phyloP scores from a whole-genome alignment of 495 filamentous ascomycete genomes.

The Staphylotrichum tortipilum region DNA sequence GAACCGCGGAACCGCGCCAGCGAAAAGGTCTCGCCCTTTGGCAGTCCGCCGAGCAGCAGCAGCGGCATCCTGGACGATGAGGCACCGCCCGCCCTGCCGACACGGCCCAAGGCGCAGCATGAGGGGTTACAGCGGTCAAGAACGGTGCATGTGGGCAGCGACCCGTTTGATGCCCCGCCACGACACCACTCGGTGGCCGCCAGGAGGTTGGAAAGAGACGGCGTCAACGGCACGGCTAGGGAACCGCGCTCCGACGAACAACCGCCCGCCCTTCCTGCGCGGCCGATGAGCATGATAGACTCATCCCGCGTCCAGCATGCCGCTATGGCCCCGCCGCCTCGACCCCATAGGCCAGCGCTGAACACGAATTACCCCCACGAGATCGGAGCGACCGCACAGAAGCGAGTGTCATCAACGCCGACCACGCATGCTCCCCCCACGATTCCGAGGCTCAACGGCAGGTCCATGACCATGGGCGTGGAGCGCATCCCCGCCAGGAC shows the following conservation, averaged over 20 bases:
- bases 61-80: conserved; percentile 49
- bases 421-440: conserved; percentile 33
- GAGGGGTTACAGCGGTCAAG: conserved; percentile 18
- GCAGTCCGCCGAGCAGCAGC: conserved; percentile 78
- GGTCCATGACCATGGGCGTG: conserved; percentile 42
- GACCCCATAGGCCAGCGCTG: conserved; percentile 35
- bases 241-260: conserved; percentile 34
- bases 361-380: conserved; percentile 26
- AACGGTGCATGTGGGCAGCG: conserved; percentile 27
- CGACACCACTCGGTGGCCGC: conserved; percentile 38
- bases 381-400: conserved; percentile 31
- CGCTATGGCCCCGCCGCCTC: conserved; percentile 35
- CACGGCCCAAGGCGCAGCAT: conserved; percentile 27
- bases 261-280: conserved; percentile 54
- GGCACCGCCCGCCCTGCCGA: conserved; percentile 33
- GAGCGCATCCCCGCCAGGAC: conserved; percentile 29
- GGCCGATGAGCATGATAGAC: conserved; percentile 35
- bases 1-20: conserved; percentile 24
- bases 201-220: conserved; percentile 32
- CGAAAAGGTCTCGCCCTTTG: conserved; percentile 70
- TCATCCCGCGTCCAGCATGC: conserved; percentile 12
- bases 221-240: conserved; percentile 27
- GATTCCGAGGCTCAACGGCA: conserved; percentile 33
- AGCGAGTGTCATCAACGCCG: conserved; percentile 44
- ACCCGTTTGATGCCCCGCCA: conserved; percentile 44